Base-by-base conservation (phyloP, 2,329 filamentous ascomycete species). In the Hymenoscyphus fraxineus region DNA sequence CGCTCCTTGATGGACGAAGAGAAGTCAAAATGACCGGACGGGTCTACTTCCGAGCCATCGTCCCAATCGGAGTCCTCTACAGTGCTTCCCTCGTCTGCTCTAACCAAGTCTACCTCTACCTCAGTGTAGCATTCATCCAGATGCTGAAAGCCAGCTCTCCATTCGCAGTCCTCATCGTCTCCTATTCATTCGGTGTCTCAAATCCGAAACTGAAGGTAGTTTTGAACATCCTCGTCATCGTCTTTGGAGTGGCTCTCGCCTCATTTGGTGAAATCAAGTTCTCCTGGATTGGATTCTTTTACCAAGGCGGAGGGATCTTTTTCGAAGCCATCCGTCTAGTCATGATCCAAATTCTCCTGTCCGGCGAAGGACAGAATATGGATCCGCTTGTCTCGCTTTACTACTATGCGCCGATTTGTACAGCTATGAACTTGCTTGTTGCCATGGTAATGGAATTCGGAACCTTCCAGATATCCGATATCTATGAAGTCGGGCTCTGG, bases 91-190 rank as follows among this genome's bases (percentile, higher is more conserved):
- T 97, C 80, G 97, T 97, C 76, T 97, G 92, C 80, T 92, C 93
- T 75, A 97, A 97, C 82, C 80, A 96, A 79, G 92, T 93, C 71
- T 97, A 97, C 77, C 86, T 97, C 62, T 96, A 97, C 79, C 87
- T 97, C 65, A 93, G 89, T 70, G 93, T 97, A 65, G 90, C 93
- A 68, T 97, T 97, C 78, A 97, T 97, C 74, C 93, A 97, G 83
- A 97, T 97, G 93, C 88, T 97, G 78, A 97, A 97, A 89, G 89
- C 91, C 61, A 96, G 92, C 55, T 97, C 91, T 32, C 94, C 94
- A 19, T 93, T 97, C 65, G 93, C 92, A 60, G 93, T 97, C 59
- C 86, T 98, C 39, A 79, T 97, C 69, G 89, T 91, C 39, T 91
- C 91, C 70, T 98, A 94, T 93, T 82, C 84, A 61, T 87, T 97